phyloP scores from a whole-genome alignment of 495 filamentous ascomycete species.

The Penicillium atrosanguineum region DNA sequence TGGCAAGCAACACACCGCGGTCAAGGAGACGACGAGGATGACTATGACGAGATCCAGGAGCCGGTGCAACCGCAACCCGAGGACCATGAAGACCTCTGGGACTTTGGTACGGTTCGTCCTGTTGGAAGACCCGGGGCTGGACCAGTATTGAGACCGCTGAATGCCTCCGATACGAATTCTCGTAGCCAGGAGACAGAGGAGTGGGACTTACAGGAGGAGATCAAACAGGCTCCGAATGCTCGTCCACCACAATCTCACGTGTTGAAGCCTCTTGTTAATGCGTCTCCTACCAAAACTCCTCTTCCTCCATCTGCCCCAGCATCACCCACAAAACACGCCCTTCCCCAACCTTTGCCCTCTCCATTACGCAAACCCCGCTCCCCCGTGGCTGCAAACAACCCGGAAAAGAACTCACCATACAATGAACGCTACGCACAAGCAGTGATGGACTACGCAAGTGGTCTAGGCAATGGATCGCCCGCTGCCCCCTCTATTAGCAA shows the following conservation, averaged over 20 bases:
- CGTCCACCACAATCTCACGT: conserved; percentile 3
- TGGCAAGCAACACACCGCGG: conserved; percentile 63
- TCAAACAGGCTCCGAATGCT: conserved; percentile 23
- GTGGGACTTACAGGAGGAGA: conserved; percentile 41
- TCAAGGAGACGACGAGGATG: conserved; percentile 52
- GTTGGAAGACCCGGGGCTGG: conserved; percentile 51
- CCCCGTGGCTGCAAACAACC: not conserved
- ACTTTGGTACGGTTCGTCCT: conserved; percentile 88
- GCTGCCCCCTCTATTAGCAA: not conserved
- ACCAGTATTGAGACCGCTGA: conserved; percentile 59
- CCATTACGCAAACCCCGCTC: conserved; percentile 4
- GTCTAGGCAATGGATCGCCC: not conserved
- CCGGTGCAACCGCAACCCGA: conserved; percentile 25
- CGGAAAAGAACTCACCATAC: conserved; percentile 5
- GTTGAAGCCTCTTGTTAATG: not conserved
- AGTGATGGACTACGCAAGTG: conserved; percentile 8
- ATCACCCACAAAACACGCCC: conserved; percentile 11
- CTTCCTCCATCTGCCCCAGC: conserved; percentile 12
- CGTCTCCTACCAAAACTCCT: conserved; percentile 16
- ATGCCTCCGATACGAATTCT: conserved; percentile 69
- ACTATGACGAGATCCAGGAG: conserved; percentile 48
- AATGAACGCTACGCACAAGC: conserved; percentile 15
- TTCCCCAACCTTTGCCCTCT: conserved; percentile 1
- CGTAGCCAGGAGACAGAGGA: conserved; percentile 47
- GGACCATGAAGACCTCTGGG: conserved; percentile 72